phyloP scores from a whole-genome alignment of 164 flowering plant genomes.

The Umbilicus rupestris region DNA sequence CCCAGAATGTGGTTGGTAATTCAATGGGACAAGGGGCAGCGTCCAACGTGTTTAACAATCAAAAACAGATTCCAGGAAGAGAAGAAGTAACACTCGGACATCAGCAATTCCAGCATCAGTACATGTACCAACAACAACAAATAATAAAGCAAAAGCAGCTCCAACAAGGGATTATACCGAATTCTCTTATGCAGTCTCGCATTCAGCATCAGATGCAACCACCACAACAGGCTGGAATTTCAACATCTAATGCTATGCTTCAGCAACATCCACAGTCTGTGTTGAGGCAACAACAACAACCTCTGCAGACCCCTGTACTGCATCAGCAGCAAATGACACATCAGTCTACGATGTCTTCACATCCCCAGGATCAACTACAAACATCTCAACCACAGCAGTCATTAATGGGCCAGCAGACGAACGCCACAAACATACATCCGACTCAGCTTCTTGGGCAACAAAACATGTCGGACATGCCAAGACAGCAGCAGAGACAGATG shows the following conservation, averaged over 20 bases:
- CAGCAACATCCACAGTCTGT: conserved; percentile 62
- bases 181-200: conserved; percentile 40
- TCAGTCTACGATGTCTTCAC: conserved; percentile 35
- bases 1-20: conserved; percentile 40
- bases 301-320: conserved; percentile 37
- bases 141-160: conserved; percentile 28
- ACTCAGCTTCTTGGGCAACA: conserved; percentile 55
- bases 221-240: conserved; percentile 53
- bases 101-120: conserved; percentile 38
- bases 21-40: conserved; percentile 56
- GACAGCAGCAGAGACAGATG: conserved; percentile 41
- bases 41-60: conserved; percentile 48
- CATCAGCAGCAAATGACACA: conserved; percentile 63
- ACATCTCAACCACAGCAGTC: conserved; percentile 31
- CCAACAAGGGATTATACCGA: conserved; percentile 43
- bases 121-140: conserved; percentile 42
- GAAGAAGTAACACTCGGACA: conserved; percentile 45
- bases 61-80: conserved; percentile 66
- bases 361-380: conserved; percentile 10
- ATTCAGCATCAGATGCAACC: conserved; percentile 62
- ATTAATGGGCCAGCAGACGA: conserved; percentile 46
- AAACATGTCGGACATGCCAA: conserved; percentile 50
- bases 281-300: conserved; percentile 56
- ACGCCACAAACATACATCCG: conserved; percentile 40
- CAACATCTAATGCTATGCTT: conserved; percentile 42